Evolutionary conservation across 768 basidiomycete species (phyloP).

Genomic region (Floccularia luteovirens): DNA sequence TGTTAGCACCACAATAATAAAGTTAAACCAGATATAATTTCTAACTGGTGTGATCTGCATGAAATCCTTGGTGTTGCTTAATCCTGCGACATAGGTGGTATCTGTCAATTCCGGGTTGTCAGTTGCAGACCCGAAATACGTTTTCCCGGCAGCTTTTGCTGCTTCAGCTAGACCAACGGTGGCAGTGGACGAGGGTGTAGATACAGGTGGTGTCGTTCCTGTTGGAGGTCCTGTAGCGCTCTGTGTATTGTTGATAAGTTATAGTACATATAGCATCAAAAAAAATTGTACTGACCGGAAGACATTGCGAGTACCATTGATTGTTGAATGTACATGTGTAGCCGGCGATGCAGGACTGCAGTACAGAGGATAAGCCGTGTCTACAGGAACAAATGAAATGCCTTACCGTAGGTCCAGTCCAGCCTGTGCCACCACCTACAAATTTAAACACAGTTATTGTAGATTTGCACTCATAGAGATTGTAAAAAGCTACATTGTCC

Average conservation of each 20-base stretch:
- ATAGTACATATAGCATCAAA: too few species aligned
- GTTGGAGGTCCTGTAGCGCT: neutral
- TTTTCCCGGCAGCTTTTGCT: constrained; percentile 34
- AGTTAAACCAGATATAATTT: too few species aligned
- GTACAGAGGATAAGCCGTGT: neutral
- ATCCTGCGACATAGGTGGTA: constrained; percentile 26
- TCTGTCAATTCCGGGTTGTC: constrained; percentile 38
- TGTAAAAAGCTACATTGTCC: constrained; percentile 12
- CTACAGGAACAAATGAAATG: neutral
- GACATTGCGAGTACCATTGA: constrained; percentile 36
- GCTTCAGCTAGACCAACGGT: constrained; percentile 30
- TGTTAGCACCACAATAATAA: neutral
- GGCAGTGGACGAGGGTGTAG: neutral
- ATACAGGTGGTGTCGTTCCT: neutral
- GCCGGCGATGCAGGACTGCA: constrained; percentile 29
- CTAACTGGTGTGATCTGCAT: constrained; percentile 35
- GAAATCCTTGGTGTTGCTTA: constrained; percentile 30
- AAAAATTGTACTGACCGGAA: constrained; percentile 22
- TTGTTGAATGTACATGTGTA: constrained; percentile 28
- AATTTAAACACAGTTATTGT: neutral
- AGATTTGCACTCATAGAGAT: neutral
- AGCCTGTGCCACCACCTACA: constrained; percentile 14
- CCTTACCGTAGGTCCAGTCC: constrained; percentile 6
- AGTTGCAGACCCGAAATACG: constrained; percentile 42
- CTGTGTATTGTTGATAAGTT: too few species aligned